Evolutionary conservation across 75 land plant species (phyloP), one percentile per base, ranked within the genome.

Genomic region (Larix kaempferi): DNA sequence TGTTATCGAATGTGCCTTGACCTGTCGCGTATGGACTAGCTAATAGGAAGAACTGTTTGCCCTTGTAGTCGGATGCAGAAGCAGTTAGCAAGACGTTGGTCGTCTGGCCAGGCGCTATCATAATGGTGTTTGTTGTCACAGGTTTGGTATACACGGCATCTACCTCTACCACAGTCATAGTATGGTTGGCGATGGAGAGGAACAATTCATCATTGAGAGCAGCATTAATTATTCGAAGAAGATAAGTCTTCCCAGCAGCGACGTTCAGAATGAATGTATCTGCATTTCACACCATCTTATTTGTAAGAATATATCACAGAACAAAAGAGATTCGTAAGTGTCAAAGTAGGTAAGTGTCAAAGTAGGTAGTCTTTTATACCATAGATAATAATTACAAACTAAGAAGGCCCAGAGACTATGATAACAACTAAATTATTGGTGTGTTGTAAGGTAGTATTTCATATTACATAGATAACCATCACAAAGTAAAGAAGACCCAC

Each of bases 221-320:
- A 11, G 92, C 86, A 57, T 86, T 92, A 56, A 92, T 85, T 22
- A 92, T 63, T 27, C 94, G 56, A 29, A 92, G 85, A 74, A 92
- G 64, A 80, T 90, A 92, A 12, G 81, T 88, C 78, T 80, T 79
- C 37, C 86, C 90, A 12, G 52, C 77, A n/a, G 56, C 75, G 6
- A 92, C 90, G 7, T 62, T 79, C 44, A 74, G 74, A 27, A 72
- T 78, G 54, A 81, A 82, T 8, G 88, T 82, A 72, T 84, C 94
- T 90, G 92, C 80, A 56, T 12, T 17, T 15, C 33, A 23, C 54
- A 49, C 10, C 12, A 49, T 49, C 54, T 10, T 11, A 2, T 49
- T 49, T 49, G 10, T 10, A 10, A 49, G 1, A 2, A 49, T 49
- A 49, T 49, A 49, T 2, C 1, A 49, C 54, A 11, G 1, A 49